Evolutionary conservation across 2,329 filamentous ascomycete genomes (phyloP).

Genomic region (Calonectria naviculata): DNA sequence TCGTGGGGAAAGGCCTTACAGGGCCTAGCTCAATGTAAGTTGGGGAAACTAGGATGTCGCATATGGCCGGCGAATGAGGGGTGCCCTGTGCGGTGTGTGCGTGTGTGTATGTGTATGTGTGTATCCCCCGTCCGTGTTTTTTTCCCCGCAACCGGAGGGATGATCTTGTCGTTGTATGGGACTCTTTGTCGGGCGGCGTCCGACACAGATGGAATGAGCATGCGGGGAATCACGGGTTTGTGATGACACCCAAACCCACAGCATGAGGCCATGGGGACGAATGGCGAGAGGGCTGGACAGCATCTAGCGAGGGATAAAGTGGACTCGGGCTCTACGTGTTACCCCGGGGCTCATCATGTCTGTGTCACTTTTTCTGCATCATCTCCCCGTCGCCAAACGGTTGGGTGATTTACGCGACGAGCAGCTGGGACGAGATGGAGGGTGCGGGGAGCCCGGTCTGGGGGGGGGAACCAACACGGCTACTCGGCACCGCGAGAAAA

Average conservation of each 20-base stretch:
- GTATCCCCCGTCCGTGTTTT: background rate
- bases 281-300: conserved; percentile 5
- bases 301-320: background rate
- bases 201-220: conserved; percentile 4
- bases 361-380: background rate
- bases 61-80: background rate
- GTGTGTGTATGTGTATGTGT: background rate
- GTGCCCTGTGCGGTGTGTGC: conserved; percentile 16
- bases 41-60: conserved; percentile 33
- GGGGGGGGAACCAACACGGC: conserved; percentile 21
- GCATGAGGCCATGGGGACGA: conserved; percentile 12
- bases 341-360: background rate
- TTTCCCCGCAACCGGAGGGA: conserved; percentile 21
- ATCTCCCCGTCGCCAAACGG: background rate
- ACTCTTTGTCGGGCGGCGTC: background rate
- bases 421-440: conserved; percentile 6
- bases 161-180: background rate
- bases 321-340: background rate
- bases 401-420: background rate
- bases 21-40: conserved; percentile 18
- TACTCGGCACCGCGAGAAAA: conserved; percentile 30
- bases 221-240: conserved; percentile 25
- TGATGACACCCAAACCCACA: conserved; percentile 13
- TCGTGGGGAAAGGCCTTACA: conserved; percentile 28
- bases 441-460: conserved; percentile 33